Evolutionary conservation across 1,284 basidiomycete genomes (phyloP).

Genomic region (Moniliella sp.): DNA sequence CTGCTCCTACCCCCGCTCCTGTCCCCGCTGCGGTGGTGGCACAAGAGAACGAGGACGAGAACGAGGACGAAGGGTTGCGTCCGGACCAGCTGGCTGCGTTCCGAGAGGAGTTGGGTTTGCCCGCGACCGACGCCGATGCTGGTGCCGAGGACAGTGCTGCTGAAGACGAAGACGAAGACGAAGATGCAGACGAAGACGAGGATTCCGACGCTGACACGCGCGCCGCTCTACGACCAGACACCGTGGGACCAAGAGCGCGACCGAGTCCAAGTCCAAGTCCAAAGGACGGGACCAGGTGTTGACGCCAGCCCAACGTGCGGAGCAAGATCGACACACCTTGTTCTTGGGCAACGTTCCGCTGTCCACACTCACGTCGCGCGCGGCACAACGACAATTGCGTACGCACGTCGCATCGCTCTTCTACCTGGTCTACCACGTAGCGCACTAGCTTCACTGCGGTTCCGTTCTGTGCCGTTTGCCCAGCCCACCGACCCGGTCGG

Average conservation of each 20-base stretch:
- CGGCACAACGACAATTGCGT: neutral
- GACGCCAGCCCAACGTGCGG: slow-evolving; percentile 2
- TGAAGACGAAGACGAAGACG: slow-evolving; percentile 6
- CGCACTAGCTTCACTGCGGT: slow-evolving; percentile 21
- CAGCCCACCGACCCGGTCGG: slow-evolving; percentile 28
- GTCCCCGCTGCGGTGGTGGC: too few species aligned
- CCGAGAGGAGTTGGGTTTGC: too few species aligned
- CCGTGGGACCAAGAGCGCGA: slow-evolving; percentile 1
- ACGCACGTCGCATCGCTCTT: neutral
- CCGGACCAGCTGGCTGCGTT: too few species aligned
- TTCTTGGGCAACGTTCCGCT: slow-evolving; percentile 80
- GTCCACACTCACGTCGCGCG: slow-evolving; percentile 49
- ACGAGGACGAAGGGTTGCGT: too few species aligned
- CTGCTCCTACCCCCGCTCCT: too few species aligned
- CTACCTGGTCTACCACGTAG: slow-evolving; percentile 2
- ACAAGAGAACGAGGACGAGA: too few species aligned
- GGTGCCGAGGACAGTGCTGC: slow-evolving; percentile 4
- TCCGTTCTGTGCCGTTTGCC: slow-evolving; percentile 31
- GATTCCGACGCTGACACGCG: slow-evolving; percentile 1
- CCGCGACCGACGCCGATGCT: slow-evolving; percentile 3
- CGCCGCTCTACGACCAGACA: too few species aligned
- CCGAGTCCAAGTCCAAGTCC: neutral
- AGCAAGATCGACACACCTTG: slow-evolving; percentile 55
- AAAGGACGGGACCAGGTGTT: neutral
- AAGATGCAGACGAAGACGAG: slow-evolving; percentile 8